Evolutionary conservation across 1,139 yeast genomes (phyloP).

Genomic region (Pichia sp.): DNA sequence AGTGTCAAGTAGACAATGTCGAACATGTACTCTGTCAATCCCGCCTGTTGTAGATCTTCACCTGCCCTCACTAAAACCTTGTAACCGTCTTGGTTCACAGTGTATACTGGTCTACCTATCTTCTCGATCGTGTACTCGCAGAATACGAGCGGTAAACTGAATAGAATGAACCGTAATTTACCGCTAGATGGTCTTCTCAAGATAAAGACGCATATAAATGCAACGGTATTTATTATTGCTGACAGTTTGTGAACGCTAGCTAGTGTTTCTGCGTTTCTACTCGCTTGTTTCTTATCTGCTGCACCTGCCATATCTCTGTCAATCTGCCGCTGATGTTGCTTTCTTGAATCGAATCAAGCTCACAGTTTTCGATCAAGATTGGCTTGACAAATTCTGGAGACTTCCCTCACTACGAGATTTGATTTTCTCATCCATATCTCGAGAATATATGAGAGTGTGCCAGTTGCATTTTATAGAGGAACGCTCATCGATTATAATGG

Average conservation of each 20-base stretch:
- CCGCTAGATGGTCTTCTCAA: conserved; percentile 48
- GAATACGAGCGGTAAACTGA: conserved; percentile 50
- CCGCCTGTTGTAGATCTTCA: conserved; percentile 56
- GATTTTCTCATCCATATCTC: no score
- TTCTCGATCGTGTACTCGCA: conserved; percentile 54
- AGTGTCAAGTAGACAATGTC: conserved; percentile 70
- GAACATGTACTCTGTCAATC: conserved; percentile 70
- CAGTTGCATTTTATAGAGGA: no score
- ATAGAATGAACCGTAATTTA: conserved; percentile 42
- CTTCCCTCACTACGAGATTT: no score
- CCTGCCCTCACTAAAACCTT: conserved; percentile 48
- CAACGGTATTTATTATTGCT: conserved; percentile 36
- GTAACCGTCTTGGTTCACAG: conserved; percentile 29
- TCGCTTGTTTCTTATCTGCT: conserved; percentile 63
- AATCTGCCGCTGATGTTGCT: no score
- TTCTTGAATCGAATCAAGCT: no score
- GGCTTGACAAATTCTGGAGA: no score
- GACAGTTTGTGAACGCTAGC: conserved; percentile 48
- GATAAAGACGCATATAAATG: conserved; percentile 35
- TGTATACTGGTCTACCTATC: conserved; percentile 56
- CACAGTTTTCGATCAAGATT: no score
- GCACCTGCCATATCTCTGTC: conserved; percentile 71
- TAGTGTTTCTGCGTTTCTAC: conserved; percentile 46
- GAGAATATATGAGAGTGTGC: no score
- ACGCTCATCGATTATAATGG: no score